Evolutionary conservation across 2,329 filamentous ascomycete genomes (phyloP).

Genomic region (Ophiostoma montium): DNA sequence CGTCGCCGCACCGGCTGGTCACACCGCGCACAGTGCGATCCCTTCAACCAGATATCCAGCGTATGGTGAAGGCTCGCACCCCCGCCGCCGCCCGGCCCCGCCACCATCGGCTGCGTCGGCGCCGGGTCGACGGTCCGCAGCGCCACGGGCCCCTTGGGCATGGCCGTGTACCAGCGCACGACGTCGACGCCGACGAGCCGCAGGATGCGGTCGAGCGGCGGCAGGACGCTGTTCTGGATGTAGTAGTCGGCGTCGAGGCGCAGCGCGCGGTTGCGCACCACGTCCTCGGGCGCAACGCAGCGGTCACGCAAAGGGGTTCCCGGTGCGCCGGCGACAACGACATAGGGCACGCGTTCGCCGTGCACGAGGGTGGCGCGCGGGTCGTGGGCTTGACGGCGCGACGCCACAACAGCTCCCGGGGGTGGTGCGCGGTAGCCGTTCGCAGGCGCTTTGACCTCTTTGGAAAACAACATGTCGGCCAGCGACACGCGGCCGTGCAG

Average conservation of each 20-base stretch:
- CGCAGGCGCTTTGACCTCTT: slow-evolving; percentile 65
- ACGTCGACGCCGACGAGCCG: slow-evolving; percentile 85
- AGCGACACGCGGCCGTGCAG: slow-evolving; percentile 79
- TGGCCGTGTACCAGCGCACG: slow-evolving; percentile 83
- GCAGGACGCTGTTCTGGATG: slow-evolving; percentile 89
- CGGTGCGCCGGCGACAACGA: slow-evolving; percentile 78
- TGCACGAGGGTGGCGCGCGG: slow-evolving; percentile 83
- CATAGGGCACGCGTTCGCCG: slow-evolving; percentile 87
- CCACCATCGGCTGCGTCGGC: slow-evolving; percentile 15
- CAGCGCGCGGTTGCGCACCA: slow-evolving; percentile 55
- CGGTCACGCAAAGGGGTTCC: slow-evolving; percentile 77
- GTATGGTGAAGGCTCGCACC: slow-evolving; percentile 47
- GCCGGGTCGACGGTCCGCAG: slow-evolving; percentile 26
- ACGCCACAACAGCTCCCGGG: slow-evolving; percentile 77
- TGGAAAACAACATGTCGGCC: slow-evolving; percentile 89
- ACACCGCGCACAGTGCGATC: slow-evolving; percentile 68
- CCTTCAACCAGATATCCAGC: slow-evolving; percentile 86
- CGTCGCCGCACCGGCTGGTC: slow-evolving; percentile 32
- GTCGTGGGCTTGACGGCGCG: slow-evolving; percentile 74
- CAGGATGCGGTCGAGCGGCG: slow-evolving; percentile 90
- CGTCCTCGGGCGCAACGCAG: slow-evolving; percentile 73
- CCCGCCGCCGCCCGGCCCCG: slow-evolving; percentile 7
- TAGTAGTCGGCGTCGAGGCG: slow-evolving; percentile 93
- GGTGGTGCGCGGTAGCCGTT: slow-evolving; percentile 71
- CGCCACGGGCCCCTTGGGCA: slow-evolving; percentile 71